A percentile compares a stretch with the other conserved stretches of the same genome.
phyloP scores from a whole-genome alignment of 192 early-diverging fungal genomes.

The Coemansia sp. region DNA sequence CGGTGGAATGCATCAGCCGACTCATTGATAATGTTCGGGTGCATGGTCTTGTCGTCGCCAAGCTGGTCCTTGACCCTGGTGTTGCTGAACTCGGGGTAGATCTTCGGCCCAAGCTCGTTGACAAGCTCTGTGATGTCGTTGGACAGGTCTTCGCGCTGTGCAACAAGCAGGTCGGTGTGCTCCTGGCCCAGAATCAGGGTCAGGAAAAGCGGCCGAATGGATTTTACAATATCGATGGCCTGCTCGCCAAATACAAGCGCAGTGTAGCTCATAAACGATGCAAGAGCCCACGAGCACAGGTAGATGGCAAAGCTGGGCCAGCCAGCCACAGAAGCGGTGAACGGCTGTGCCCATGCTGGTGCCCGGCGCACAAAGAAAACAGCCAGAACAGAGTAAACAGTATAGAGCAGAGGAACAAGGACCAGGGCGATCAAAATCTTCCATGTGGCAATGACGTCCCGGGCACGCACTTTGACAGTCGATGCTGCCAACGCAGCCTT shows the following conservation, averaged over 20 bases:
- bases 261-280: conserved; percentile 68
- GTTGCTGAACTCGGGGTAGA: conserved; percentile 72
- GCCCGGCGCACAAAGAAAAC: conserved; percentile 42
- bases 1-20: conserved; percentile 36
- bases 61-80: conserved; percentile 31
- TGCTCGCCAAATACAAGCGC: conserved; percentile 76
- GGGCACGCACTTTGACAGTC: conserved; percentile 90
- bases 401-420: conserved; percentile 75
- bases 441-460: conserved; percentile 97
- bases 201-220: conserved; percentile 83
- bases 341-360: conserved; percentile 23
- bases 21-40: conserved; percentile 32
- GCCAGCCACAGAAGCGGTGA: background rate
- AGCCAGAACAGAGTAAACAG: conserved; percentile 67
- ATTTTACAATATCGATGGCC: conserved; percentile 74
- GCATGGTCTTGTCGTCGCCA: conserved; percentile 18
- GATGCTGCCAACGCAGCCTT: conserved; percentile 82
- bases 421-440: conserved; percentile 80
- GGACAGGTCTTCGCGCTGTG: conserved; percentile 71
- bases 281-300: conserved; percentile 44
- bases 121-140: conserved; percentile 77
- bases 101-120: conserved; percentile 81
- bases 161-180: conserved; percentile 67
- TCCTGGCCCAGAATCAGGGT: conserved; percentile 60
- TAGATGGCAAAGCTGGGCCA: conserved; percentile 38